These are phyloP conservation scores for Fusarium longipes DNA, from an alignment of 2,329 filamentous ascomycete species.

Conservation along the genomic window DNA sequence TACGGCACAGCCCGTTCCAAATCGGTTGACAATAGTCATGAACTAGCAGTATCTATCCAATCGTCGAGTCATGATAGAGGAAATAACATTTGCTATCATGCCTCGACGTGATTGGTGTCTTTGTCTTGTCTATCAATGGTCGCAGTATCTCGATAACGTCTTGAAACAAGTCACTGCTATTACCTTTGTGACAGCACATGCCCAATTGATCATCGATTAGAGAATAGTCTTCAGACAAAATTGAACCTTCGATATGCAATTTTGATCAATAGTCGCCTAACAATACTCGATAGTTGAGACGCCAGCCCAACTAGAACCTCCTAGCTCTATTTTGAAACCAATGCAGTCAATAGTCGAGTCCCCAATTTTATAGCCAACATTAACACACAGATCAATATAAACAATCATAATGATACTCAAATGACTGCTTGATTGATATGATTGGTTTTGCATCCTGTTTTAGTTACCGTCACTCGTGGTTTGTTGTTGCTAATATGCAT, in stretches of 20 bases:
- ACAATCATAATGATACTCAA: background rate
- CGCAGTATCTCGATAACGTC: background rate
- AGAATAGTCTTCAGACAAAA: no score
- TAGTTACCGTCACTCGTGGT: background rate
- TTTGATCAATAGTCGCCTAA: background rate
- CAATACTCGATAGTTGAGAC: background rate
- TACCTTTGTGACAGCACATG: no score
- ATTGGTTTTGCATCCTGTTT: background rate
- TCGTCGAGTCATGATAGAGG: no score
- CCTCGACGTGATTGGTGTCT: background rate
- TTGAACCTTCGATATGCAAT: background rate
- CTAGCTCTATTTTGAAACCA: background rate
- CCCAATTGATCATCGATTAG: no score
- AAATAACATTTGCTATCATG: background rate
- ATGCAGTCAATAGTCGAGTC: background rate
- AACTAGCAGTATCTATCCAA: background rate
- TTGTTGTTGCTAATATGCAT: background rate
- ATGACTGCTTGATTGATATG: rapidly evolving
- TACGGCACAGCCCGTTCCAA: background rate
- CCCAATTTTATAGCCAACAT: background rate
- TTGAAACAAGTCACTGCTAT: background rate
- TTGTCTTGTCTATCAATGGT: background rate
- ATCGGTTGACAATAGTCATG: background rate
- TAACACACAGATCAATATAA: background rate
- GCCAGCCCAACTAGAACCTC: background rate